phyloP scores from a whole-genome alignment of 1,139 yeast genomes.

The Suhomyces panamericanus region DNA sequence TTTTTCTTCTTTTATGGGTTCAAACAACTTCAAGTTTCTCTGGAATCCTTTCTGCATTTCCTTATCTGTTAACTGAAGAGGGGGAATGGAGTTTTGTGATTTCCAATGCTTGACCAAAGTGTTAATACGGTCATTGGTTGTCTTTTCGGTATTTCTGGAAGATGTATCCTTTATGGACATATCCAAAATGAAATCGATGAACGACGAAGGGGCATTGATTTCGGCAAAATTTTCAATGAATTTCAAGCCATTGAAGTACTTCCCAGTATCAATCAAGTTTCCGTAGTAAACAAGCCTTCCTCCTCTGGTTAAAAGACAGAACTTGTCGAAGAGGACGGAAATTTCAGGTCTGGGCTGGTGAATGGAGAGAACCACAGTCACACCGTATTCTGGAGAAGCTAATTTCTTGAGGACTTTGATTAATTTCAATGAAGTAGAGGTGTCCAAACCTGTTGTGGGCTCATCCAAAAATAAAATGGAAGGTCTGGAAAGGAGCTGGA shows the following conservation, averaged over 20 bases:
- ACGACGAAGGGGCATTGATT: conserved; percentile 19
- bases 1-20: conserved; percentile 27
- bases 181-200: conserved; percentile 67
- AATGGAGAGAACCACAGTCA: conserved; percentile 72
- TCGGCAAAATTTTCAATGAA: background rate
- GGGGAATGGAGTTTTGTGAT: conserved; percentile 5
- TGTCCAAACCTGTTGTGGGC: conserved; percentile 87
- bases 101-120: conserved; percentile 56
- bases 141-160: conserved; percentile 41
- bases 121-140: conserved; percentile 46
- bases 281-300: conserved; percentile 67
- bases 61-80: conserved; percentile 12
- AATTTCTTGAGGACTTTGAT: conserved; percentile 61
- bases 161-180: conserved; percentile 67
- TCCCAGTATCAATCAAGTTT: conserved; percentile 37
- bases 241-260: conserved; percentile 1
- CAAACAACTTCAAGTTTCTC: conserved; percentile 27
- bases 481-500: conserved; percentile 75
- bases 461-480: conserved; percentile 79
- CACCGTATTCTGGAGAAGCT: conserved; percentile 50
- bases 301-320: conserved; percentile 68
- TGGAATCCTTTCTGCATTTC: conserved; percentile 21
- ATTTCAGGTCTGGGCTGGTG: conserved; percentile 88
- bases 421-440: conserved; percentile 68
- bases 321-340: conserved; percentile 61